phyloP scores from a whole-genome alignment of 2,329 filamentous ascomycete genomes.

The Colletotrichum aenigma region DNA sequence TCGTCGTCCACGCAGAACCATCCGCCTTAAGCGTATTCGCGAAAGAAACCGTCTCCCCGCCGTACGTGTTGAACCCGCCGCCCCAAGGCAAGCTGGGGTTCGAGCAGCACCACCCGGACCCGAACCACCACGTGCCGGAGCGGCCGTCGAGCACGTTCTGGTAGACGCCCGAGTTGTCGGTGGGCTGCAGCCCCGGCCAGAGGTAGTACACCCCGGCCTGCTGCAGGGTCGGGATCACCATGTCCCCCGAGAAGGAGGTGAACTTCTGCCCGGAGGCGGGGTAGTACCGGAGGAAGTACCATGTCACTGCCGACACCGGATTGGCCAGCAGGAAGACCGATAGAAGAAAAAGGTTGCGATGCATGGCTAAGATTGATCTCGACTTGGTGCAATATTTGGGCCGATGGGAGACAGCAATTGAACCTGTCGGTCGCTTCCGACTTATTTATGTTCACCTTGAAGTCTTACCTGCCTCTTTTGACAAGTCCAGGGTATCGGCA shows the following conservation, averaged over 20 bases:
- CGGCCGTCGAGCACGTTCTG: constrained; percentile 42
- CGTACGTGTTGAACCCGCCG: constrained; percentile 37
- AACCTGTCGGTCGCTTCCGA: background rate
- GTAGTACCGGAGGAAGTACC: constrained; percentile 34
- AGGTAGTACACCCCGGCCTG: constrained; percentile 39
- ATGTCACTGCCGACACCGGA: constrained; percentile 28
- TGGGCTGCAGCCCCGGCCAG: constrained; percentile 42
- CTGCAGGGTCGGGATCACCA: constrained; percentile 27
- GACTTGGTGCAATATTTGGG: background rate
- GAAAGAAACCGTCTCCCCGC: constrained; percentile 33
- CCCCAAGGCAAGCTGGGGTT: constrained; percentile 41
- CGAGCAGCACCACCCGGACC: constrained; percentile 41
- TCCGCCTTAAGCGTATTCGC: constrained; percentile 11
- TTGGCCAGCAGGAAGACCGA: constrained; percentile 21
- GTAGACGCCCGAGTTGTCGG: constrained; percentile 39
- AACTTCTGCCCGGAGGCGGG: constrained; percentile 31
- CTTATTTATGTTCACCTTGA: background rate
- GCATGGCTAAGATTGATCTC: background rate
- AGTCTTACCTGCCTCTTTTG: background rate
- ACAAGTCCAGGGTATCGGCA: background rate
- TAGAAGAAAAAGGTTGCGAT: background rate
- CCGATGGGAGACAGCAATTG: background rate
- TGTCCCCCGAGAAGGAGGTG: constrained; percentile 30
- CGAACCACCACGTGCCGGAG: constrained; percentile 42
- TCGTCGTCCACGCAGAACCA: background rate